Base-by-base conservation (phyloP, 2,329 filamentous ascomycete species). In the Clarireedia hainanense region DNA sequence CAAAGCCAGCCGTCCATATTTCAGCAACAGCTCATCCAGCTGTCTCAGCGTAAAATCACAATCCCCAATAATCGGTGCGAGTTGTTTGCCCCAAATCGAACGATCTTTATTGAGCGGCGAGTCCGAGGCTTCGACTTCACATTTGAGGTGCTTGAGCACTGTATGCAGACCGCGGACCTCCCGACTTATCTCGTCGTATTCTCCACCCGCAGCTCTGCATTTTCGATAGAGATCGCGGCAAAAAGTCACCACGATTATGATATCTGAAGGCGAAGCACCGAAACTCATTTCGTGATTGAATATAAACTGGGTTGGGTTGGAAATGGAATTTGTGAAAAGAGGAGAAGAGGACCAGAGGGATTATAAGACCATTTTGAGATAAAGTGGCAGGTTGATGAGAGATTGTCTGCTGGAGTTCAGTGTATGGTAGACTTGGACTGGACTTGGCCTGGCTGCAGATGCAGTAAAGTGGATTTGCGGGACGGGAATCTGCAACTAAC, bases 181-280 rank as follows among this genome's bases (percentile, higher is more conserved):
- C 14, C 69, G 65, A 14, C 78, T 74, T 47, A 80, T 72, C 46
- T 77, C 73, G 54, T 72, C 72, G 57, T 82, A 79, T 43, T 77
- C 73, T 24, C 62, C 69, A 15, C 76, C 74, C 2, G 76, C 73
- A 26, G 73, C 71, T 60, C 76, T 76, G 51, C 77, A 75, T 57
- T 79, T 78, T 52, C 78, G 74, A 65, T 80, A 82, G 15, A 84
- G 73, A 49, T 75, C 74, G 47, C 77, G 76, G 47, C 80, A 79
- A 63, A 79, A 78, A 57, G 74, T 74, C 67, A 81, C 79, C 64
- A 81, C 73, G 49, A 74, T 74, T 66, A 81, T 78, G 68, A 84
- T 78, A 62, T 76, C 66, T 50, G 63, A 62, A n/a, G 64, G 61
- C 5, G 63, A 64, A 39, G 63, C 59, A 39, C 63, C 66, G 55